Percentiles rank a stretch among this genome's conserved stretches.
These are phyloP conservation scores for Cymodocea nodosa DNA, from an alignment of 116 monocot species.

Conservation along the genomic window DNA sequence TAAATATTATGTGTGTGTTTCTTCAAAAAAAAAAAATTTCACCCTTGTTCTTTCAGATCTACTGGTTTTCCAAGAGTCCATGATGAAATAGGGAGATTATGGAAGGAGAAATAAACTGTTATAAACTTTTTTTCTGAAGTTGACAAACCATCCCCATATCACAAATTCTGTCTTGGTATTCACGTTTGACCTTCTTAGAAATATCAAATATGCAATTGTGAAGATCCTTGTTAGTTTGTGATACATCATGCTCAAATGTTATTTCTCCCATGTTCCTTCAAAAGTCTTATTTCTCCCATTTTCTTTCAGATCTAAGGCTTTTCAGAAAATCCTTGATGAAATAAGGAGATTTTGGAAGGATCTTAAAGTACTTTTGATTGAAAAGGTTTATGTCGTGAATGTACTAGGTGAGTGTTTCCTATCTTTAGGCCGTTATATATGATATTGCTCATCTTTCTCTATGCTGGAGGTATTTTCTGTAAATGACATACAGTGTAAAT, in stretches of 20 bases:
- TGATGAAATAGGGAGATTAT: too few species aligned
- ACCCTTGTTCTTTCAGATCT: too few species aligned
- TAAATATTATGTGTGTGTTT: too few species aligned
- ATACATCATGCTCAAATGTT: background rate
- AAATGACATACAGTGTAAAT: background rate
- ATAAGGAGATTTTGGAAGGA: constrained; percentile 60
- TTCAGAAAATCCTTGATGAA: constrained; percentile 26
- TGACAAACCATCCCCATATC: too few species aligned
- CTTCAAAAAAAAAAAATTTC: too few species aligned
- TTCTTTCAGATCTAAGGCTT: constrained; percentile 27
- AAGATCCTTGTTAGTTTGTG: background rate
- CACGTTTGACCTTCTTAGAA: too few species aligned
- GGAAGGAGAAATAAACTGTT: too few species aligned
- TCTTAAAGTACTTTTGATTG: constrained; percentile 67
- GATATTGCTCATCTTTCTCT: background rate
- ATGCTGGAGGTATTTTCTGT: background rate
- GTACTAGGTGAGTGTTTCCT: constrained; percentile 47
- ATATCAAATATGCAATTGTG: too few species aligned
- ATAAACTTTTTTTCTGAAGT: too few species aligned
- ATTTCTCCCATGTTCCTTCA: constrained; percentile 1
- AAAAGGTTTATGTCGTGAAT: constrained; percentile 79
- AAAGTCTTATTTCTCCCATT: constrained; percentile 1
- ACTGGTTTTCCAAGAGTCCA: too few species aligned
- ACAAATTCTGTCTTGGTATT: too few species aligned
- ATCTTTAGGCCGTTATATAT: background rate